Base-by-base conservation (phyloP, 495 filamentous ascomycete genomes). In the Neurospora sp. region DNA sequence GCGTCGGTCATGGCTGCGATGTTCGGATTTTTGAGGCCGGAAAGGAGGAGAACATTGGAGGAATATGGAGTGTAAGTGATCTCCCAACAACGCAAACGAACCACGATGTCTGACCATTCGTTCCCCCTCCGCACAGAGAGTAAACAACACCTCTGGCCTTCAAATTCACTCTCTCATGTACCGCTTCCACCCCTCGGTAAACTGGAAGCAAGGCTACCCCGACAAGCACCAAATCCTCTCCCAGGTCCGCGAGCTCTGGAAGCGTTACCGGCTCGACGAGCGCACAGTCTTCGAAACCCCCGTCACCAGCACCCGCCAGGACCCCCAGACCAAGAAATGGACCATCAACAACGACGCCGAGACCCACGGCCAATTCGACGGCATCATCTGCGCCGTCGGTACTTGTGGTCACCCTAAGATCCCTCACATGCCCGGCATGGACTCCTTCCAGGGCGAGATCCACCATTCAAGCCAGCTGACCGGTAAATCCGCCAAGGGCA, bases 131-230 rank as follows among this genome's bases (percentile, higher is more conserved):
- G 9, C 18, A 20, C 47, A 93, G 90, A 86, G 87, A 82, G 93
- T 95, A 47, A 94, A 94, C 83, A 92, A 91, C 72, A 94, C 93
- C 10, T 93, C 91, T 1, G 86, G 90, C 53, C 86, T 96, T 0
- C 93, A 96, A 75, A 93, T 96, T 44, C 91, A 96, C 78, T 92
- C 90, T 53, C 81, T 94, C 72, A 94, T 96, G 93, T 96, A 94
- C 80, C 88, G 93, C 39, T 97, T 96, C 80, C 92, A 94, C 73
- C 93, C 93, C 0, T 92, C 91, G 0, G 87, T 96, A 3, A 83
- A 84, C 69, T 96, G 92, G 87, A 81, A 85, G n/a, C 81, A 82
- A 16, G 91, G 91, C 59, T 96, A 96, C 77, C 93, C 93, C 0
- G 86, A 90, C 68, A 89, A 91, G 41, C 79, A 89, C 72, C 88